These are phyloP conservation scores for Gracilaria vermiculophylla DNA, from an alignment of 23 red algal genomes.

Conservation along the genomic window DNA sequence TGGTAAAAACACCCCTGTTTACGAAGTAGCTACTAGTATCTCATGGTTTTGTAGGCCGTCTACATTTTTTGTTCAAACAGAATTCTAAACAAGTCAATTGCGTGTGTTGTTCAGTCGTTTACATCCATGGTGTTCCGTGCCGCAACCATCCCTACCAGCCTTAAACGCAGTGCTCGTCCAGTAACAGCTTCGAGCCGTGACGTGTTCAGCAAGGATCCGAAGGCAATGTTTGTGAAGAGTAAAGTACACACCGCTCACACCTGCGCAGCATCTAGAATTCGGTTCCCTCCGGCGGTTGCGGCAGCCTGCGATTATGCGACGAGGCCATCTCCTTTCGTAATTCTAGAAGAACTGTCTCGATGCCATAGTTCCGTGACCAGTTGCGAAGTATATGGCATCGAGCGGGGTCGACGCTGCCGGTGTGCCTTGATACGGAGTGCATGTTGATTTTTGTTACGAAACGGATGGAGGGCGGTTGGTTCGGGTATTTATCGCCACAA, in stretches of 20 bases:
- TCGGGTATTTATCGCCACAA: slow-evolving; percentile 93
- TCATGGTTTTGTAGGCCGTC: slow-evolving; percentile 17
- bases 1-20: slow-evolving; percentile 38
- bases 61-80: neutral
- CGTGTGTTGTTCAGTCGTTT: slow-evolving; percentile 17
- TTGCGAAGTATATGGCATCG: slow-evolving; percentile 80
- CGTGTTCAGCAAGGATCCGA: neutral
- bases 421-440: slow-evolving; percentile 85
- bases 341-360: slow-evolving; percentile 92
- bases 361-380: slow-evolving; percentile 83
- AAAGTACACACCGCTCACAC: neutral
- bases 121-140: neutral
- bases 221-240: neutral
- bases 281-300: slow-evolving; percentile 91
- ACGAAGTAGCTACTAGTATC: slow-evolving; percentile 21
- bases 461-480: slow-evolving; percentile 70
- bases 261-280: slow-evolving; percentile 48
- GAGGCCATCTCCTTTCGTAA: slow-evolving; percentile 96
- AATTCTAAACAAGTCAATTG: slow-evolving; percentile 42
- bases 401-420: slow-evolving; percentile 80
- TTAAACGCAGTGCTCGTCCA: neutral
- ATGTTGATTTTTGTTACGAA: slow-evolving; percentile 93
- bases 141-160: neutral
- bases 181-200: neutral
- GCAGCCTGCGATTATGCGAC: slow-evolving; percentile 76